Percentiles rank a stretch among this genome's conserved stretches.
Evolutionary conservation across 345 rosid genomes (phyloP).

Genomic region (Citrus sp.): DNA sequence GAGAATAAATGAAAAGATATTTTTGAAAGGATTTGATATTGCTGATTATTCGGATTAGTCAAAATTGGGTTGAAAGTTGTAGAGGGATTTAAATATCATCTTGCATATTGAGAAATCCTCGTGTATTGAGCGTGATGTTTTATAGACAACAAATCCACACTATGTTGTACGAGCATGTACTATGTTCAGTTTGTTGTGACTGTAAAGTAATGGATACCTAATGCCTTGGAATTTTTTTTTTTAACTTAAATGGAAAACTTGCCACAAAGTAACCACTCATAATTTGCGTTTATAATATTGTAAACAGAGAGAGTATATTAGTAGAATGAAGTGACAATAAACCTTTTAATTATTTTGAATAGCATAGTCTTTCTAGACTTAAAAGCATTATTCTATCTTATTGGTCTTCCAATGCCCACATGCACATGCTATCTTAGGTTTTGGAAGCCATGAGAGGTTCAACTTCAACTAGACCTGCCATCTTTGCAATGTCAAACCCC

Average conservation of each 20-base stretch:
- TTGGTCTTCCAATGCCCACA: slow-evolving; percentile 4
- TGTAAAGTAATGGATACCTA: neutral
- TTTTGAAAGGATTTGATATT: neutral
- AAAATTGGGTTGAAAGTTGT: neutral
- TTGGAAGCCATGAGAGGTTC: slow-evolving; percentile 93
- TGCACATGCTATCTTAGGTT: slow-evolving; percentile 50
- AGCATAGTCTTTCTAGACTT: neutral
- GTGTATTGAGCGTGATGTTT: neutral
- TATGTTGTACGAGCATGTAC: too few relatives aligned
- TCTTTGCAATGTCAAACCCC: slow-evolving; percentile 99
- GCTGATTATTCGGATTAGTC: neutral
- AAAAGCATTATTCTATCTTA: neutral
- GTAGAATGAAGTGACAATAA: neutral
- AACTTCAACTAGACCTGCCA: slow-evolving; percentile 93
- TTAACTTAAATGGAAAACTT: neutral
- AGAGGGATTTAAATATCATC: neutral
- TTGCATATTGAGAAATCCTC: neutral
- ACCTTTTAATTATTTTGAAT: neutral
- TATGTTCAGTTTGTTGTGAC: neutral
- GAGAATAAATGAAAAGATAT: neutral
- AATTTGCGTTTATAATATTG: neutral
- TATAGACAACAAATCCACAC: neutral
- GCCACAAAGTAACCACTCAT: neutral
- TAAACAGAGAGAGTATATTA: neutral
- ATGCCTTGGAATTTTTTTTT: neutral